Conservation (phyloP, 768 basidiomycete genomes). For the Hortiboletus campestris region DNA sequence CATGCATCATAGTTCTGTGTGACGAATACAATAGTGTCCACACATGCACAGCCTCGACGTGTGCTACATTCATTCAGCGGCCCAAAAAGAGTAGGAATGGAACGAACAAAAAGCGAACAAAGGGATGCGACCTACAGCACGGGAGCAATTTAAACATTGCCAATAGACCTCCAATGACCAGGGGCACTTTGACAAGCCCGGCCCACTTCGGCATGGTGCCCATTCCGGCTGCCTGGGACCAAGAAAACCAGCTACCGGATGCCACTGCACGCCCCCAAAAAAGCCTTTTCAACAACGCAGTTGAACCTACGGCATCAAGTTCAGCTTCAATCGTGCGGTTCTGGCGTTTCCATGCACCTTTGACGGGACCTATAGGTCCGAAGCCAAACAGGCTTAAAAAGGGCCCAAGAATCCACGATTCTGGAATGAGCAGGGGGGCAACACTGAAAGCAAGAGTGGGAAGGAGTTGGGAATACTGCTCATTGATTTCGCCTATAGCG, state of each 20-base stretch:
- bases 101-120: background rate
- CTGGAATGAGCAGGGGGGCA: constrained; percentile 4
- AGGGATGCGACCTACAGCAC: background rate
- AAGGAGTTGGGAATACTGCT: constrained; percentile 8
- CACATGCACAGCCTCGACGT: background rate
- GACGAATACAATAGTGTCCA: background rate
- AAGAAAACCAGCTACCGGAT: constrained; percentile 11
- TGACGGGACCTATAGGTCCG: constrained; percentile 13
- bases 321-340: background rate
- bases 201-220: constrained; percentile 8
- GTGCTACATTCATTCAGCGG: background rate
- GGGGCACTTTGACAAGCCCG: background rate
- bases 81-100: background rate
- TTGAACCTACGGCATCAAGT: constrained; percentile 4
- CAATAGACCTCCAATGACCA: background rate
- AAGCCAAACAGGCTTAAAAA: constrained; percentile 15
- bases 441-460: constrained; percentile 1
- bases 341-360: background rate
- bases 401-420: constrained; percentile 13
- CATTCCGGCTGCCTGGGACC: constrained; percentile 15
- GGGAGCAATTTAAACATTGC: background rate
- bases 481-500: constrained; percentile 10
- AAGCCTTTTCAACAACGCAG: constrained; percentile 3
- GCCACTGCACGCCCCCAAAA: constrained; percentile 7
- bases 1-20: background rate